Evolutionary conservation across 78 protist species (phyloP).

Genomic region (Dictyostelium intermedium): DNA sequence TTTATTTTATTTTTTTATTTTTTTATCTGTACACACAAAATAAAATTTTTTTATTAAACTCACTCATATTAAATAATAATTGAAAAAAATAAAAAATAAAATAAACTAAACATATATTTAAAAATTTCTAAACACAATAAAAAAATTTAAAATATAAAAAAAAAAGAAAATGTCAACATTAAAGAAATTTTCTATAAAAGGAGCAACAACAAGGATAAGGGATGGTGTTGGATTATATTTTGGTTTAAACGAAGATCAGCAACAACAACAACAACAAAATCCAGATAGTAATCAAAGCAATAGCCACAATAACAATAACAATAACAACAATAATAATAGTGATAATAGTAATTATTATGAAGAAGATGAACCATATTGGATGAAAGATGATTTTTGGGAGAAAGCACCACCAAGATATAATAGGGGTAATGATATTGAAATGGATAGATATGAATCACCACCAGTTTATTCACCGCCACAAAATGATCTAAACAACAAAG

Average conservation of each 20-base stretch:
- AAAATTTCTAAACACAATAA: not conserved
- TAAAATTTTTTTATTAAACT: not conserved
- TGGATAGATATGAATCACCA: slow-evolving; percentile 51
- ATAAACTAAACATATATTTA: not conserved
- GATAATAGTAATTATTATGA: not conserved
- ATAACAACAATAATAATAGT: not conserved
- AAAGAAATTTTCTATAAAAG: slow-evolving; percentile 55
- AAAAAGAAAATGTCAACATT: not conserved
- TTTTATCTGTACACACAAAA: not conserved
- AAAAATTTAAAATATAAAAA: not conserved
- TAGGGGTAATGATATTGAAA: slow-evolving; percentile 24
- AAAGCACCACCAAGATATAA: slow-evolving; percentile 57
- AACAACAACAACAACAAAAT: not conserved
- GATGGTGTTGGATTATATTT: slow-evolving; percentile 75
- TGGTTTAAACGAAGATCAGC: slow-evolving; percentile 3
- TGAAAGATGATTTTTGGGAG: slow-evolving; percentile 78
- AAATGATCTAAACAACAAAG: not conserved
- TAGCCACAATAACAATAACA: not conserved
- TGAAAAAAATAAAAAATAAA: not conserved
- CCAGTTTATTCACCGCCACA: slow-evolving; percentile 65
- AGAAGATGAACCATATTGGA: slow-evolving; percentile 79
- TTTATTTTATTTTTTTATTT: no score
- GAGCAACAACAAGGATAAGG: slow-evolving; percentile 46
- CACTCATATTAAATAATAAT: not conserved
- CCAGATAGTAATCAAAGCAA: not conserved